Conservation (phyloP, 192 early-diverging fungal species). For the Chytriomyces hyalinus region DNA sequence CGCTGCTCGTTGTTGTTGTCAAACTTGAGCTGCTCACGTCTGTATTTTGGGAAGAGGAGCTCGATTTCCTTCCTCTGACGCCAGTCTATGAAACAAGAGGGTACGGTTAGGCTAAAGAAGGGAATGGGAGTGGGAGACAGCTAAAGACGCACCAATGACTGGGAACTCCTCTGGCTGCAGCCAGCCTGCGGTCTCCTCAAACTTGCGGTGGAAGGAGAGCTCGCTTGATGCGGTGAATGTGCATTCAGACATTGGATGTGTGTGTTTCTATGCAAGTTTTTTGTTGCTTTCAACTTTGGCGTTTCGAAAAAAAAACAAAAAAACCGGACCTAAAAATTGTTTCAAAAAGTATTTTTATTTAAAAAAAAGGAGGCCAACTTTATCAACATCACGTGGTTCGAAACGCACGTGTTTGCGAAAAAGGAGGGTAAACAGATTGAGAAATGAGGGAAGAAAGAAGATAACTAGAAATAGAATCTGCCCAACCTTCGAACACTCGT, state of each 20-base stretch:
- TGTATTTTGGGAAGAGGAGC: constrained; percentile 25
- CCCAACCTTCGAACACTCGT: too few relatives aligned
- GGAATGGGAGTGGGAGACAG: too few relatives aligned
- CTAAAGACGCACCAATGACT: neutral
- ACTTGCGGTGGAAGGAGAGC: constrained; percentile 27
- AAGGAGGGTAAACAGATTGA: too few relatives aligned
- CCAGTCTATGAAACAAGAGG: constrained; percentile 4
- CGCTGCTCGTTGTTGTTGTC: constrained; percentile 7
- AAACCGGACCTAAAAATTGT: neutral
- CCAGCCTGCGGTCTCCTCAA: constrained; percentile 27
- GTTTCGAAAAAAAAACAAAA: constrained; percentile 27
- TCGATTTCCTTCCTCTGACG: constrained; percentile 23
- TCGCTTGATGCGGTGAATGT: constrained; percentile 5
- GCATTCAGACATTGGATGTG: constrained; percentile 5
- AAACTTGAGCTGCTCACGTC: constrained; percentile 30
- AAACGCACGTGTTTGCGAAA: too few relatives aligned
- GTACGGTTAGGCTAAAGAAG: too few relatives aligned
- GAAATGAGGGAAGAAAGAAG: too few relatives aligned
- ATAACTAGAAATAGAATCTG: too few relatives aligned
- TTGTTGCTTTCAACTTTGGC: neutral
- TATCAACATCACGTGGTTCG: too few relatives aligned
- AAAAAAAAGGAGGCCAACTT: too few relatives aligned
- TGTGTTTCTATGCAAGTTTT: neutral
- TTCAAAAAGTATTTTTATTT: too few relatives aligned
- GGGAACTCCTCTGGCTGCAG: constrained; percentile 21